Evolutionary conservation across 2,329 filamentous ascomycete genomes (phyloP).

Genomic region (Arthrobotrys entomopaga): DNA sequence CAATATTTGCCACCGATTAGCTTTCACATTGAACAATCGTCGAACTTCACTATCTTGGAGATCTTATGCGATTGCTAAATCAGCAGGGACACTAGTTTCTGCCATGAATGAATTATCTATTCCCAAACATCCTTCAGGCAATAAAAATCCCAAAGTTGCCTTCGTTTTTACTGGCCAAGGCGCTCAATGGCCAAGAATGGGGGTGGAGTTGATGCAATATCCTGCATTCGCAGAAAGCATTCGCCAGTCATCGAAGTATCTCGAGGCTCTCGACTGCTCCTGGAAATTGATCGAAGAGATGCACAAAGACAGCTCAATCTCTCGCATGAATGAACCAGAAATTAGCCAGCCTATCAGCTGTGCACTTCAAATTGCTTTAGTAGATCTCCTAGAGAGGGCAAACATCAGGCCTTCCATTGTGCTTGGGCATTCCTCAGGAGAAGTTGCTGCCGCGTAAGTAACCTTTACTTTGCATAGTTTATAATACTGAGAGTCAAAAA

Average conservation of each 20-base stretch:
- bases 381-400: constrained; percentile 62
- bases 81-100: not conserved
- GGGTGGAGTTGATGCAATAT: constrained; percentile 58
- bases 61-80: constrained; percentile 13
- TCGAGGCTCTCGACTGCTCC: constrained; percentile 15
- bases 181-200: constrained; percentile 65
- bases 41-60: constrained; percentile 27
- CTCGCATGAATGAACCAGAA: constrained; percentile 60
- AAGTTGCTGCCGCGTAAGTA: constrained; percentile 65
- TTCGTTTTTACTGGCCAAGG: constrained; percentile 65
- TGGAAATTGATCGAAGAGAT: constrained; percentile 28
- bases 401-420: constrained; percentile 61
- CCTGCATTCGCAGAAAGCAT: constrained; percentile 23
- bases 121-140: not conserved
- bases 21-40: constrained; percentile 19
- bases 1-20: constrained; percentile 7
- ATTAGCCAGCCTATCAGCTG: constrained; percentile 68
- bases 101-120: not conserved
- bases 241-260: constrained; percentile 2
- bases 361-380: constrained; percentile 67
- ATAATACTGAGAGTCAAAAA: too few species aligned
- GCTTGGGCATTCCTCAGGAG: constrained; percentile 65
- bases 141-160: constrained; percentile 11
- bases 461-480: not conserved
- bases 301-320: constrained; percentile 2